A percentile compares a stretch with the other conserved stretches of the same genome.
Conservation (phyloP, 192 early-diverging fungal genomes). For the Coemansia sp. region DNA sequence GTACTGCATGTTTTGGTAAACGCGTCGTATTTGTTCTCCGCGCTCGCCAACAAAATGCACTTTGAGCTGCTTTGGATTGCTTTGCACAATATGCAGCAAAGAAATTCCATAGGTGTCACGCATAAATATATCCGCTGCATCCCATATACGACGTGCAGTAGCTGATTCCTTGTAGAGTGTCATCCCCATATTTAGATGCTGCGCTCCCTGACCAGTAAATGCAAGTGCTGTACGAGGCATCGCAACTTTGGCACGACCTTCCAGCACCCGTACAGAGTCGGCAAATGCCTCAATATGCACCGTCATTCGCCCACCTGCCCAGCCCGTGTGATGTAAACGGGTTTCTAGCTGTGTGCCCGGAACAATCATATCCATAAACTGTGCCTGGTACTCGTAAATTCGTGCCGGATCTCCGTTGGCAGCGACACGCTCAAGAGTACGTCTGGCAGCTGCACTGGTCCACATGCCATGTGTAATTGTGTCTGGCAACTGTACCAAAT, state of each 20-base stretch:
- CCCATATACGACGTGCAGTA: conserved; percentile 84
- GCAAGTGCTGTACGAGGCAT: conserved; percentile 80
- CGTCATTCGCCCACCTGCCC: conserved; percentile 84
- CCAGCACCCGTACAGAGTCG: conserved; percentile 65
- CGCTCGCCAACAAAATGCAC: conserved; percentile 87
- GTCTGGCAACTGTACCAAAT: conserved; percentile 77
- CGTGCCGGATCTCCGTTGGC: conserved; percentile 79
- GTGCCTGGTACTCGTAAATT: conserved; percentile 72
- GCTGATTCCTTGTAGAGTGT: conserved; percentile 75
- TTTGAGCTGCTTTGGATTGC: conserved; percentile 78
- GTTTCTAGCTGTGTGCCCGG: conserved; percentile 81
- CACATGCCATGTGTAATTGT: conserved; percentile 98
- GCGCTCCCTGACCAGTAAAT: conserved; percentile 95
- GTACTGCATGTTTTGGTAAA: conserved; percentile 84
- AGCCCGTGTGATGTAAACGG: conserved; percentile 79
- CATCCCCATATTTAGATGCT: conserved; percentile 95
- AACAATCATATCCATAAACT: conserved; percentile 85
- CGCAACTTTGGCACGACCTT: conserved; percentile 83
- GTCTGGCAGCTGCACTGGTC: conserved; percentile 87
- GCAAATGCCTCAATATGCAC: conserved; percentile 78
- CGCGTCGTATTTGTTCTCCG: conserved; percentile 76
- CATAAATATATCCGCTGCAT: conserved; percentile 85
- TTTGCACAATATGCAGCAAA: conserved; percentile 85
- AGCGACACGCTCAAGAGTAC: conserved; percentile 83
- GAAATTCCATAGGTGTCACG: conserved; percentile 82